Base-by-base conservation (phyloP, 2,329 filamentous ascomycete species). In the Colletotrichum sp. region DNA sequence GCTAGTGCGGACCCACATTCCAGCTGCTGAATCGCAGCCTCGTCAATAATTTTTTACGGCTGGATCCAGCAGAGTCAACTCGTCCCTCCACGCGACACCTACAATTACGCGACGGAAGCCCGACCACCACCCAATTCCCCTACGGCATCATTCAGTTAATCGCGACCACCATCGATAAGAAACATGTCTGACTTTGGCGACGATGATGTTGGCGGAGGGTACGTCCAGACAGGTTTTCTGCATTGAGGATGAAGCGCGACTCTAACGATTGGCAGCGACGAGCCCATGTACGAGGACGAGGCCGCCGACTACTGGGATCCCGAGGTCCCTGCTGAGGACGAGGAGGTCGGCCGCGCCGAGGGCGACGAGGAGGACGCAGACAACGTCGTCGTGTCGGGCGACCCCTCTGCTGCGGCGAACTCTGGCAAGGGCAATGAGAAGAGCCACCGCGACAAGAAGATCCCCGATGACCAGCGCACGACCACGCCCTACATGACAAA, bases 401-500 rank as follows among this genome's bases (percentile, higher is more conserved):
- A 93, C 79, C 89, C 90, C 21, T 88, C 89, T 36, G 91, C 91
- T 29, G 84, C 87, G 1, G 90, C 90, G 38, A 89, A 88, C 80
- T 85, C 85, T 70, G 83, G 85, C 72, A 90, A 88, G 81, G 84
- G 84, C 70, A 86, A 83, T 78, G 88, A 90, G 67, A 90, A 89
- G 81, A 87, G 87, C 63, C 86, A 89, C 80, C 92, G 92, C 81
- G 90, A 96, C 85, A 98, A 97, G 90, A 97, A 95, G 86, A 96
- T 99, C 64, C 90, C 95, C 70, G 94, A 95, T 78, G 94, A 96
- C 77, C 91, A 98, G 85, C 92, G 97, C 79, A 94, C 91, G 29
- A 99, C 97, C 11, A 99, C 97, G 33, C 97, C 96, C 4, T 99
- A 98, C 86, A 98, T 99, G 96, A 99, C 97, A 78, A 99, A 99